Evolutionary conservation across 2,329 filamentous ascomycete genomes (phyloP).

Genomic region (Calonectria leucothoes): DNA sequence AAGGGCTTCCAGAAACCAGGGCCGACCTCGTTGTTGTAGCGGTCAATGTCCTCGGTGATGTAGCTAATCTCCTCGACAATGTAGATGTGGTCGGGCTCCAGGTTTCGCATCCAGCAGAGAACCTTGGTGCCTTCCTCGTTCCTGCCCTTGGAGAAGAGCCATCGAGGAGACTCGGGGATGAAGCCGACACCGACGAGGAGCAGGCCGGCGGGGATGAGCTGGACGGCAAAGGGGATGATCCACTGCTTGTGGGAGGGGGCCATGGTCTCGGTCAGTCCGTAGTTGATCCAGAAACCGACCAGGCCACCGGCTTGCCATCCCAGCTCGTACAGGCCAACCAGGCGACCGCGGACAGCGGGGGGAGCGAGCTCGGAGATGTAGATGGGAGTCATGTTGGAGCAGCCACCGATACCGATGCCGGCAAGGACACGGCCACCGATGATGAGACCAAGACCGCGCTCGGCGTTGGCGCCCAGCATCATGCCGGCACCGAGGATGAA

Average conservation of each 20-base stretch:
- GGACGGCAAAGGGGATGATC: slow-evolving; percentile 74
- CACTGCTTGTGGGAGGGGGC: slow-evolving; percentile 64
- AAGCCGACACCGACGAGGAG: slow-evolving; percentile 70
- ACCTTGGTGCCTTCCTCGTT: slow-evolving; percentile 68
- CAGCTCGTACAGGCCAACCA: slow-evolving; percentile 76
- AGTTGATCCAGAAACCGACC: slow-evolving; percentile 75
- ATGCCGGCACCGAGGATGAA: slow-evolving; percentile 79
- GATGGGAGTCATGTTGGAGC: slow-evolving; percentile 72
- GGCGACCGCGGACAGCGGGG: slow-evolving; percentile 71
- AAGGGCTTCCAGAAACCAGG: slow-evolving; percentile 82
- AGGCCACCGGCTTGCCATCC: slow-evolving; percentile 73
- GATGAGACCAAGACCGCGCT: slow-evolving; percentile 73
- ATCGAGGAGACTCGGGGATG: slow-evolving; percentile 75
- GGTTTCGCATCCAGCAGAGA: slow-evolving; percentile 74
- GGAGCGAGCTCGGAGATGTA: slow-evolving; percentile 72
- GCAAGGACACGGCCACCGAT: slow-evolving; percentile 72
- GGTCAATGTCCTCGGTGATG: slow-evolving; percentile 77
- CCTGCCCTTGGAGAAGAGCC: slow-evolving; percentile 73
- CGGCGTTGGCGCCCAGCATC: slow-evolving; percentile 74
- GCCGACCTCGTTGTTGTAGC: slow-evolving; percentile 72
- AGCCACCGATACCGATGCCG: slow-evolving; percentile 72
- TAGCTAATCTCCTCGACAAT: slow-evolving; percentile 79
- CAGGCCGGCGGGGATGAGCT: slow-evolving; percentile 74
- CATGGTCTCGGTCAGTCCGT: slow-evolving; percentile 67
- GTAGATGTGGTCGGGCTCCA: slow-evolving; percentile 68